phyloP scores from a whole-genome alignment of 176 grass and related monocot genomes.

The Olyra latifolia region DNA sequence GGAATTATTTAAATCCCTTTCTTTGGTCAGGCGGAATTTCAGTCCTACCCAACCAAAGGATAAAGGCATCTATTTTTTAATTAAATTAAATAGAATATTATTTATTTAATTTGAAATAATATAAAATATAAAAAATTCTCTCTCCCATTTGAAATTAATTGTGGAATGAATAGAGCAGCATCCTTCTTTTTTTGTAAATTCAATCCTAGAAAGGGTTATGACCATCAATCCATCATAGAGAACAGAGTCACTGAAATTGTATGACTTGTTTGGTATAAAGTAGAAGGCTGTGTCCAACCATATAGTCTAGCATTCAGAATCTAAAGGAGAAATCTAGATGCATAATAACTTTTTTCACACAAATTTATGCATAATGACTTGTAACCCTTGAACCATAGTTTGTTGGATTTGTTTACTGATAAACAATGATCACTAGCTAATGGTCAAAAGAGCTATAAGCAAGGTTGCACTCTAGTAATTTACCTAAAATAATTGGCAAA shows the following conservation, averaged over 20 bases:
- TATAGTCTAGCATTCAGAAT: constrained; percentile 8
- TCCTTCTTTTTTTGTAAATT: not conserved
- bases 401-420: not conserved
- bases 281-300: not conserved
- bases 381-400: not conserved
- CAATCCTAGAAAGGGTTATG: not conserved
- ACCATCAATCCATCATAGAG: not conserved
- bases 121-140: too few relatives aligned
- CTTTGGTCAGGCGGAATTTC: too few relatives aligned
- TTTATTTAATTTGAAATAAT: too few relatives aligned
- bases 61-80: too few relatives aligned
- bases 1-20: too few relatives aligned
- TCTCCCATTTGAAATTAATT: too few relatives aligned
- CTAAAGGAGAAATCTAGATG: constrained; percentile 6
- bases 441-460: not conserved
- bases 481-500: constrained; percentile 14
- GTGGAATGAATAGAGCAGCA: not conserved
- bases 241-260: not conserved
- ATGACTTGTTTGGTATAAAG: not conserved
- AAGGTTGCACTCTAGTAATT: not conserved
- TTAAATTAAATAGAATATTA: too few relatives aligned
- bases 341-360: too few relatives aligned
- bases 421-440: not conserved
- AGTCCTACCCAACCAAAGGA: too few relatives aligned
- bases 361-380: too few relatives aligned